phyloP scores from a whole-genome alignment of 2,329 filamentous ascomycete genomes.

The Fusarium torreyae region DNA sequence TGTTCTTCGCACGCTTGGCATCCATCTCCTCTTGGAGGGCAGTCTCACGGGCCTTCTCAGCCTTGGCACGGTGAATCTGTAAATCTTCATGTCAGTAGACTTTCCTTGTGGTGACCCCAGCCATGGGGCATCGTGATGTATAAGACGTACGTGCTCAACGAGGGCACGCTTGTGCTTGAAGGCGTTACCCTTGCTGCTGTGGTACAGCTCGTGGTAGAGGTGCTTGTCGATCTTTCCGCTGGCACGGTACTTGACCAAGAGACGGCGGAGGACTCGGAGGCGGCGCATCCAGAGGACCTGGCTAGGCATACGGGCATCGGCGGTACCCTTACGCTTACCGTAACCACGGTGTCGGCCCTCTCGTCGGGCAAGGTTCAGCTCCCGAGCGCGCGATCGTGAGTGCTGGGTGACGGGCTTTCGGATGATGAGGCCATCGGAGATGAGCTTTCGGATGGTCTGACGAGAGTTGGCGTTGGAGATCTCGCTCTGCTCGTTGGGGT shows the following conservation, averaged over 20 bases:
- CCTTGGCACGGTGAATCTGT: constrained; percentile 99
- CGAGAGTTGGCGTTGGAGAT: constrained; percentile 99
- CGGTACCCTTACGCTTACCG: constrained; percentile 99
- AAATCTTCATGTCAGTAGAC: constrained; percentile 38
- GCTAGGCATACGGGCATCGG: constrained; percentile 98
- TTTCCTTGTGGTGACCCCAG: constrained; percentile 3
- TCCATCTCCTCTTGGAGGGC: constrained; percentile 99
- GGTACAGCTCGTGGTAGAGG: constrained; percentile 99
- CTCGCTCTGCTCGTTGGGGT: constrained; percentile 99
- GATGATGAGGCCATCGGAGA: constrained; percentile 99
- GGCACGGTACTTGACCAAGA: constrained; percentile 99
- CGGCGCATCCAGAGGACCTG: constrained; percentile 99
- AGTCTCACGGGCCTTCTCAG: constrained; percentile 97
- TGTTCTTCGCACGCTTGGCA: constrained; percentile 99
- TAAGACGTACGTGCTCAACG: constrained; percentile 95
- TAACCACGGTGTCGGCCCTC: constrained; percentile 98
- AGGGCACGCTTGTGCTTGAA: constrained; percentile 99
- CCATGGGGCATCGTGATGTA: constrained; percentile 29
- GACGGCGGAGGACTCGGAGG: constrained; percentile 98
- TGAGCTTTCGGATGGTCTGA: constrained; percentile 99
- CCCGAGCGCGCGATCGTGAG: constrained; percentile 96
- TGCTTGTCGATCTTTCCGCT: constrained; percentile 99
- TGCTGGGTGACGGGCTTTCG: constrained; percentile 99
- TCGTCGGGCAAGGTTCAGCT: constrained; percentile 93
- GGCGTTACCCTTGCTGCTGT: constrained; percentile 99